These are phyloP conservation scores for Cynara cardunculus DNA, from an alignment of 129 eudicot species.

Conservation along the genomic window DNA sequence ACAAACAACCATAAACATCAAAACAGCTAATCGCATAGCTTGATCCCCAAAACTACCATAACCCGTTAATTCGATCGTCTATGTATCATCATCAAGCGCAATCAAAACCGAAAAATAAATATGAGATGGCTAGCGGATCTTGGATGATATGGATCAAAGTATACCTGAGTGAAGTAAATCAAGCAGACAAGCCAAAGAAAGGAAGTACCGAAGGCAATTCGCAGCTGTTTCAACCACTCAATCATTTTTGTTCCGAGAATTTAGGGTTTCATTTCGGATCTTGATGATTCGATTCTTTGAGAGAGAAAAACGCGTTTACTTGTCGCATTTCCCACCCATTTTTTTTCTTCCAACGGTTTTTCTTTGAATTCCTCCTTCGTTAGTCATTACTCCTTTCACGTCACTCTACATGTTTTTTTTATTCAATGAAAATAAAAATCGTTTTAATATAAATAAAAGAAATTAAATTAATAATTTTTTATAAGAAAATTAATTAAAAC, in stretches of 20 bases:
- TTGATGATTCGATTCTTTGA: neutral
- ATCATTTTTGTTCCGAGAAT: conserved; percentile 42
- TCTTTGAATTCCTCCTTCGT: conserved; percentile 3
- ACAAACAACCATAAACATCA: neutral
- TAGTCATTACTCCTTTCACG: neutral
- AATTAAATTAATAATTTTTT: too few species aligned
- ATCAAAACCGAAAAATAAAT: neutral
- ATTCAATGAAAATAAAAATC: too few species aligned
- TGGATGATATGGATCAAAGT: neutral
- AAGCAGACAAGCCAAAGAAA: conserved; percentile 93
- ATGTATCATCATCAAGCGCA: neutral
- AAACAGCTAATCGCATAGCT: conserved; percentile 5
- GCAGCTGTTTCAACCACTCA: conserved; percentile 58
- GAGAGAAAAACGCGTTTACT: conserved; percentile 22
- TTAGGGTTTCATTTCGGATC: conserved; percentile 16
- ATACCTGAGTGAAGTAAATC: conserved; percentile 94
- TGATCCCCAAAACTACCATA: conserved; percentile 5
- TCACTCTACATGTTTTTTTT: too few species aligned
- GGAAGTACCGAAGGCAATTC: conserved; percentile 79
- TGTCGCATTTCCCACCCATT: neutral
- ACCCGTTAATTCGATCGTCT: neutral
- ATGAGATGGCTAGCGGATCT: neutral
- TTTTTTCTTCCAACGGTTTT: conserved; percentile 23
- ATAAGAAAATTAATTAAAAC: too few species aligned
- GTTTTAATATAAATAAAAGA: too few species aligned